Base-by-base conservation (phyloP, 306 rosid genomes). In the Parietaria judaica region DNA sequence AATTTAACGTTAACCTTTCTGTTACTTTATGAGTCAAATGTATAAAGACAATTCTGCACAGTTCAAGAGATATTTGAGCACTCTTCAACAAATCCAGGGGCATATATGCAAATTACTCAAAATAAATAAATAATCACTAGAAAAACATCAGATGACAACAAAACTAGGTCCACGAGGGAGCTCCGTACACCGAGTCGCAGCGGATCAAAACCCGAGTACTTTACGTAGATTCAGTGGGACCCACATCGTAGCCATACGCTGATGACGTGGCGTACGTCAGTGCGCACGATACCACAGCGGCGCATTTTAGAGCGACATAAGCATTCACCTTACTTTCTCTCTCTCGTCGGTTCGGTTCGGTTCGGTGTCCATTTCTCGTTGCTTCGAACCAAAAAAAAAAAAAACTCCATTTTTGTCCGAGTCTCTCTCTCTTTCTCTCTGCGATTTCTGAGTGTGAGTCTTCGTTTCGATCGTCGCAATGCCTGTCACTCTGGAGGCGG, bases 401-500 rank as follows among this genome's bases (percentile, higher is more conserved):
- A 14, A 14, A 3, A 39, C 7, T 39, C 7, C 7, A 39, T 39
- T 39, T 39, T 7, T 39, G 5, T 39, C 44, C 7, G 45, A 41
- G 45, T 67, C 62, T 58, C 48, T 34, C 14, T 14, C 1, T 7
- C 4, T 56, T 35, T 35, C 50, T 10, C 58, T 41, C 45, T 41
- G 31, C 31, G 31, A 23, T 23, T 23, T 23, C 31, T 23, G 31
- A 23, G 1, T 23, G 31, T 23, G 1, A 23, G 31, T 23, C 31
- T 23, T 23, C 31, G 45, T 41, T 41, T 41, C 7, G 45, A 41
- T 41, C 9, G 45, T 41, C 9, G 9, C 45, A 41, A 82, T 81
- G 88, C 69, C 56, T 72, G 66, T 68, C 60, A 48, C 82, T 7
- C 50, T 87, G 79, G 90, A 94, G 48, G 79, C 89, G 1, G 68